These are phyloP conservation scores for Penicillium chermesinum DNA, from an alignment of 495 filamentous ascomycete species.

Conservation along the genomic window DNA sequence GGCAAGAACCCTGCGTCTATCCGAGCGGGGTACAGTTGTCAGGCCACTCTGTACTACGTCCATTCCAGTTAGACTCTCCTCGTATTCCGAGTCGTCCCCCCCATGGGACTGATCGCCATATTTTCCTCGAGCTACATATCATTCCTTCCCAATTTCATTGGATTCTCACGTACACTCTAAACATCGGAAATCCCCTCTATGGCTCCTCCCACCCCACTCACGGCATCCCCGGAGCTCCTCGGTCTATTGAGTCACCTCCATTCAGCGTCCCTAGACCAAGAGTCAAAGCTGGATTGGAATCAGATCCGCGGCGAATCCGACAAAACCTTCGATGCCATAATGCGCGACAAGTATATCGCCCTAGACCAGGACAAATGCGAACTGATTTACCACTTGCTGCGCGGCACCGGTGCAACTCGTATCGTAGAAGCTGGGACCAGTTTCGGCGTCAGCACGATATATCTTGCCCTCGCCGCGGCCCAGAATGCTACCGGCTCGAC, in stretches of 20 bases:
- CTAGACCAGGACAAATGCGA: conserved; percentile 49
- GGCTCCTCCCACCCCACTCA: conserved; percentile 14
- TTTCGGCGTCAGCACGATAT: conserved; percentile 55
- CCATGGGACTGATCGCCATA: neutral
- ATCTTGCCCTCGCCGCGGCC: conserved; percentile 48
- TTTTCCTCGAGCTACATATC: neutral
- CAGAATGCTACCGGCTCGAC: conserved; percentile 24
- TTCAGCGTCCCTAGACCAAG: conserved; percentile 25
- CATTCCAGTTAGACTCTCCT: no score
- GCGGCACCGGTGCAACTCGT: conserved; percentile 36
- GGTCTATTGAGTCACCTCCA: conserved; percentile 24
- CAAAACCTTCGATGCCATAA: conserved; percentile 24
- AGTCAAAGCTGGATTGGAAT: conserved; percentile 18
- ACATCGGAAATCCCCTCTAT: conserved; percentile 3
- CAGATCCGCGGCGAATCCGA: neutral
- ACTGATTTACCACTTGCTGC: conserved; percentile 43
- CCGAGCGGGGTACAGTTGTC: neutral
- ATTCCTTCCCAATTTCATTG: no score
- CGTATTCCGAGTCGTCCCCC: no score
- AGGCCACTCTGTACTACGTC: neutral
- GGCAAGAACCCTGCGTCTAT: neutral
- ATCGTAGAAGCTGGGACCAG: conserved; percentile 52
- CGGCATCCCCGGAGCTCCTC: conserved; percentile 15
- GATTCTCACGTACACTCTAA: no score
- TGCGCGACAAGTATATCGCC: conserved; percentile 48